Evolutionary conservation across 352 stramenopile genomes (phyloP).

Genomic region (Plasmopara viticola): DNA sequence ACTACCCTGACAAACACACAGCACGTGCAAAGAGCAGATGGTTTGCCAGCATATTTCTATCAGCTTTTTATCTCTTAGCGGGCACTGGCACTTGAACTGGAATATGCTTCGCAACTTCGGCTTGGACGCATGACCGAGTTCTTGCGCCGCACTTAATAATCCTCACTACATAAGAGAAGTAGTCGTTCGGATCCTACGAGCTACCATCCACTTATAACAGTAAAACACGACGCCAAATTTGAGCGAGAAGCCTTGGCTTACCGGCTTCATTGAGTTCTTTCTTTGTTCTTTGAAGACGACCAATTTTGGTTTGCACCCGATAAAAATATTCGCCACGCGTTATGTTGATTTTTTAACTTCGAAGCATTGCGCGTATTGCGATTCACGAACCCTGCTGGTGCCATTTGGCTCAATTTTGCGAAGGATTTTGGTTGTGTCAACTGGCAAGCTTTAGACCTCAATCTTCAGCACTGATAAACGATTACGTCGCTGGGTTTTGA

Average conservation of each 20-base stretch:
- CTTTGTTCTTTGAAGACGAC: not conserved
- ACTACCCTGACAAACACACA: not conserved
- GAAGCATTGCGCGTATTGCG: not conserved
- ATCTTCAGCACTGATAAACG: not conserved
- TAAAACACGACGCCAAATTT: constrained; percentile 1
- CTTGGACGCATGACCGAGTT: not conserved
- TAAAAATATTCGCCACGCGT: not conserved
- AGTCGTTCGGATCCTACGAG: not conserved
- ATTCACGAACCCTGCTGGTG: not conserved
- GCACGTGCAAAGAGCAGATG: not conserved
- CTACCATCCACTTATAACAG: not conserved
- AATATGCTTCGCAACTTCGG: not conserved
- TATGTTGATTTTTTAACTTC: not conserved
- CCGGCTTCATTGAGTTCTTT: not conserved
- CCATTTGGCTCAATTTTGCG: constrained; percentile 4
- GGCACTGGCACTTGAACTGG: not conserved
- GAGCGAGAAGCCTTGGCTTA: not conserved
- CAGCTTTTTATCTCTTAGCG: not conserved
- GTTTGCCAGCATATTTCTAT: constrained; percentile 1
- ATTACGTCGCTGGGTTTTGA: not conserved
- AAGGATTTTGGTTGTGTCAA: constrained; percentile 12
- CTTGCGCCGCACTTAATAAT: not conserved
- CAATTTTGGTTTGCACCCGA: constrained; percentile 1
- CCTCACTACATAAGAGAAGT: not conserved
- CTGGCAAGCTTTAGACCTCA: constrained; percentile 1